Base-by-base conservation (phyloP, 2,329 filamentous ascomycete species). In the Macrophomina pseudophaseolina region DNA sequence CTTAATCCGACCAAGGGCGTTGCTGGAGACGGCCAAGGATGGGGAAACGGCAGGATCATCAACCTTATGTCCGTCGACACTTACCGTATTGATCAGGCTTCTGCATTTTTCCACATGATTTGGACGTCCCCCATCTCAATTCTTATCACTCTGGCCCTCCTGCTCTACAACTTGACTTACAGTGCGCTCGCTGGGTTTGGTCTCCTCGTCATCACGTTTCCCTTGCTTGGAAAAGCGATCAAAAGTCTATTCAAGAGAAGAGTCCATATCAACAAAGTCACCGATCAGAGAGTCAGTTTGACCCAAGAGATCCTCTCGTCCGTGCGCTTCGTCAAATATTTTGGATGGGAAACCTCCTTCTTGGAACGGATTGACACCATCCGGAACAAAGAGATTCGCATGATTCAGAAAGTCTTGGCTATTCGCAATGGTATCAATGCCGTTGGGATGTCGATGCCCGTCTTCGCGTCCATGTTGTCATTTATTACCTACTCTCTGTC, bases 21-120 rank as follows among this genome's bases (percentile, higher is more conserved):
- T 23, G 79, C 86, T 11, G 88, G 87, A 4, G 91, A 95, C 72
- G 91, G 90, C 2, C 83, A 87, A 28, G 95, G 94, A 30, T 98
- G 94, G 94, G 90, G 90, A 66, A 98, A 97, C 73, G 95, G 95
- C 28, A 88, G 93, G 69, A 92, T 98, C 63, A 88, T 95, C 75
- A 97, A 96, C 71, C 76, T 98, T 71, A 97, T 98, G 94, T 94
- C 92, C 68, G 93, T 95, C 52, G 94, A 98, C 75, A 96, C 94
- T 0, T 96, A 97, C 78, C 92, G 94, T 71, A 85, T 99, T 68
- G 94, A 98, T 73, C 91, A 93, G 75, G 93, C 93, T 1, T 92
- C 87, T 46, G 93, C 92, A 49, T 86, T 97, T 78, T 94, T 97
- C 79, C 95, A 99, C 77, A 87, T 97, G 81, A 83, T 91, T 28